Evolutionary conservation across 805 yeast species (phyloP), one percentile per base, ranked within the genome.

Genomic region (Candida ulmi): DNA sequence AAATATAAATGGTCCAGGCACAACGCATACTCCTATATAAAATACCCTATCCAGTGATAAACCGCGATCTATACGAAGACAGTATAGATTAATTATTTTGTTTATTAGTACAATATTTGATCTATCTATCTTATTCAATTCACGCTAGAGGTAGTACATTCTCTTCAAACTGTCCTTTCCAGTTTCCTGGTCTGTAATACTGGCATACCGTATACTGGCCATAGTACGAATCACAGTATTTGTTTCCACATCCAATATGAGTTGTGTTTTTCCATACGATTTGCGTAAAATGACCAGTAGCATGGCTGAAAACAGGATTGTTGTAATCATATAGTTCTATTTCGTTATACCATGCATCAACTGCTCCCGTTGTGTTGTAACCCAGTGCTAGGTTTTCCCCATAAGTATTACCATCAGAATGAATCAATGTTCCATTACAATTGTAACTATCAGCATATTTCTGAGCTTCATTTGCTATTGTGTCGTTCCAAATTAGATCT

Each of bases 341-440:
- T 60, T 85, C 95, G 46, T 72, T 66, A 65, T 83, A 86, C 93
- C 95, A 86, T 3, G 86, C 90, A 23, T 69, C 69, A 11, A 81
- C 78, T 3, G 87, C 84, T 3, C 74, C 80, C 4, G 76, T 61
- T 36, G 63, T 51, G 55, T 68, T 50, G 58, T 70, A 81, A 21
- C 95, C 95, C 30, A 78, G 68, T n/a, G 93, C 95, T 42, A 85
- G 68, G 63, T 85, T 85, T 58, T 85, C 95, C 40, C 95, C 95
- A 58, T 78, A 80, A 15, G 72, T 72, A 12, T 82, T 80, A 30
- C 40, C 36, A 13, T 71, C 67, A 2, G 90, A 80, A 60, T 85
- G 95, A 17, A 64, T 62, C 43, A 86, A 63, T 15, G 60, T 58
- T 17, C 80, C 78, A 48, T 68, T 64, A 58, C 87, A 83, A 30